Base-by-base conservation (phyloP, 176 grass and related monocot species). In the Hordeum marinum region DNA sequence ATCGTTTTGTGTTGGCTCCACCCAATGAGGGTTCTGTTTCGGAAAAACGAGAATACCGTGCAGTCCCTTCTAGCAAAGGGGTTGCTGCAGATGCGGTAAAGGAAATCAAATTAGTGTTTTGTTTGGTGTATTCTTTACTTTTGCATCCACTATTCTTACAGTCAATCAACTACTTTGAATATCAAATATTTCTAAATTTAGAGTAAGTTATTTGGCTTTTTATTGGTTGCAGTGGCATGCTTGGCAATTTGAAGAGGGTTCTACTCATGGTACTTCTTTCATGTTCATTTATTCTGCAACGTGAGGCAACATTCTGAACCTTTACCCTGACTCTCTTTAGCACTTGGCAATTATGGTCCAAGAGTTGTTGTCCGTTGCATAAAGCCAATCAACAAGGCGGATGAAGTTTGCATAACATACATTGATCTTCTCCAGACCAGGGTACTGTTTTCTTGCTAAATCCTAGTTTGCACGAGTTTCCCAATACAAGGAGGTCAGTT, bases 351-450 rank as follows among this genome's bases (percentile, higher is more conserved):
- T 76, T 92, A 89, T 78, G 85, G 91, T 14, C 95, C 96, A 37
- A 94, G 89, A 90, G 72, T 92, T 76, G 63, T 87, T 82, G 83
- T 98, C 63, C 93, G 93, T 31, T 94, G 93, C 73, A 90, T 43
- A 34, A 95, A 90, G 78, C 82, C 87, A 90, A 94, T 95, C 84
- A 84, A 84, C 20, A 90, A 89, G 78, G 91, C 83, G 1, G 88
- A 95, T 76, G 91, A 98, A 83, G 77, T 98, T 84, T 98, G 81
- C 81, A 86, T 98, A 72, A 82, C 96, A 71, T 98, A 95, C 86
- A 84, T 90, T 55, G 96, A 94, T 85, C 75, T 95, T 70, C 89
- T 94, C 68, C 93, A 95, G 80, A 85, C 91, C 26, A 94, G 88
- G 92, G 96, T 95, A 91, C 77, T 63, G 7, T 57, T 59, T 62